Conservation (phyloP, 2,329 filamentous ascomycete genomes). For the Talaromyces sp. region DNA sequence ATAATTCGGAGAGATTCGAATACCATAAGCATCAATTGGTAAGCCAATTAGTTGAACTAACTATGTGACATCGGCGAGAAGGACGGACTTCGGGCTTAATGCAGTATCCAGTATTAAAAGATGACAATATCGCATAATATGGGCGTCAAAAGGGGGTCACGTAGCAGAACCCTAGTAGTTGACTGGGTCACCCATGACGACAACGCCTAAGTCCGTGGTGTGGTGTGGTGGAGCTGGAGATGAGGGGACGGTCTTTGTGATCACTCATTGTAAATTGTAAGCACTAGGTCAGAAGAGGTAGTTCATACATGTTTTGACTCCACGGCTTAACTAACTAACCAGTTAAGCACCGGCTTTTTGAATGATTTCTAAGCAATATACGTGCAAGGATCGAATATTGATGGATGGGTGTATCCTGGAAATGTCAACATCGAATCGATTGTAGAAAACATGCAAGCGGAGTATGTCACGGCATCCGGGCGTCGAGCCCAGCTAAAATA, state of each 20-base stretch:
- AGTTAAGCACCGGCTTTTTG: not conserved
- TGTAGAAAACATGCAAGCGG: too few species aligned
- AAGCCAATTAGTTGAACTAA: not conserved
- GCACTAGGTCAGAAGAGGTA: not conserved
- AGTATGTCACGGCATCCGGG: too few species aligned
- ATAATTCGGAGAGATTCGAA: not conserved
- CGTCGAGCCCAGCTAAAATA: too few species aligned
- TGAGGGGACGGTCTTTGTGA: not conserved
- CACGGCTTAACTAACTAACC: not conserved
- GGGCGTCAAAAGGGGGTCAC: not conserved
- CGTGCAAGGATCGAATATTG: too few species aligned
- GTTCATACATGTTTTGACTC: not conserved
- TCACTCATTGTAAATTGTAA: not conserved
- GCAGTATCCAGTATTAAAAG: not conserved
- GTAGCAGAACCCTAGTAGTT: not conserved
- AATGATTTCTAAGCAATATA: not conserved
- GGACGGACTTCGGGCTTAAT: not conserved
- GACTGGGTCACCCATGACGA: not conserved
- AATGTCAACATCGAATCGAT: too few species aligned
- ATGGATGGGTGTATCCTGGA: not conserved
- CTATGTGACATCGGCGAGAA: not conserved
- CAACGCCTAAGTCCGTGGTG: not conserved
- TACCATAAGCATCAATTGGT: not conserved
- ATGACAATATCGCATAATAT: conserved; percentile 2
- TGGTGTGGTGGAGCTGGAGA: too few species aligned